A percentile compares a stretch with the other conserved stretches of the same genome.
Evolutionary conservation across 768 basidiomycete genomes (phyloP).

Genomic region (Lepiota subincarnata): DNA sequence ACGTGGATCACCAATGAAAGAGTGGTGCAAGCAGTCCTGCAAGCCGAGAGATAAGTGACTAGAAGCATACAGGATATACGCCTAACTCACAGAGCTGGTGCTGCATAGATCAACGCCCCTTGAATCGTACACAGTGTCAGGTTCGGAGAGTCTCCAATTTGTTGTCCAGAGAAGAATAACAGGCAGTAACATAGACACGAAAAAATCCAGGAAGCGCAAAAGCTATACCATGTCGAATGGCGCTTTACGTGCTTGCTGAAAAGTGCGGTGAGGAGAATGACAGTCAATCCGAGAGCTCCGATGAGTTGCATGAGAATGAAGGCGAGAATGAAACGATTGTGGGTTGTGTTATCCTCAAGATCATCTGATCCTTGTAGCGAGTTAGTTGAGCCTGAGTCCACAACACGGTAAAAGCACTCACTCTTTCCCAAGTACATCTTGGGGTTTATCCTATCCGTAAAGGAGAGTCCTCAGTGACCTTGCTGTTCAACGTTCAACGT

Average conservation of each 20-base stretch:
- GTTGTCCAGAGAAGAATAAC: slow-evolving; percentile 27
- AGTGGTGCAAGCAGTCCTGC: slow-evolving; percentile 25
- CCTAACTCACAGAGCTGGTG: slow-evolving; percentile 25
- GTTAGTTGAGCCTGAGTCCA: not conserved
- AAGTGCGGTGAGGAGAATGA: slow-evolving; percentile 25
- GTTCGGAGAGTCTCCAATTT: slow-evolving; percentile 20
- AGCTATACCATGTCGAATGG: slow-evolving; percentile 31
- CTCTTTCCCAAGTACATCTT: slow-evolving; percentile 1
- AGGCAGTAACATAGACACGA: slow-evolving; percentile 28
- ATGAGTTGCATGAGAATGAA: slow-evolving; percentile 26
- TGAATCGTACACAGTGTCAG: slow-evolving; percentile 25
- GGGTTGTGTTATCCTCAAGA: not conserved
- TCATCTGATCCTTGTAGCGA: not conserved
- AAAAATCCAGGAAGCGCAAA: slow-evolving; percentile 26
- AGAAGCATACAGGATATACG: too few species aligned
- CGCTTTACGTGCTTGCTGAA: slow-evolving; percentile 24
- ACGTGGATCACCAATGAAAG: slow-evolving; percentile 26
- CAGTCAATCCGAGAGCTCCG: slow-evolving; percentile 20
- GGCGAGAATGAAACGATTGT: slow-evolving; percentile 16
- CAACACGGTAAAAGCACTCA: not conserved
- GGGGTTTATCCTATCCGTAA: not conserved
- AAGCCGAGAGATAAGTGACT: not conserved
- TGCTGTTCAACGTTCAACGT: slow-evolving; percentile 1
- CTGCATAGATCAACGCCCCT: slow-evolving; percentile 27
- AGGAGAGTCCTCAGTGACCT: not conserved